Percentiles rank a stretch among this genome's conserved stretches.
Conservation (phyloP, 176 grass and related monocot species). For the Aegilops sharonensis region DNA sequence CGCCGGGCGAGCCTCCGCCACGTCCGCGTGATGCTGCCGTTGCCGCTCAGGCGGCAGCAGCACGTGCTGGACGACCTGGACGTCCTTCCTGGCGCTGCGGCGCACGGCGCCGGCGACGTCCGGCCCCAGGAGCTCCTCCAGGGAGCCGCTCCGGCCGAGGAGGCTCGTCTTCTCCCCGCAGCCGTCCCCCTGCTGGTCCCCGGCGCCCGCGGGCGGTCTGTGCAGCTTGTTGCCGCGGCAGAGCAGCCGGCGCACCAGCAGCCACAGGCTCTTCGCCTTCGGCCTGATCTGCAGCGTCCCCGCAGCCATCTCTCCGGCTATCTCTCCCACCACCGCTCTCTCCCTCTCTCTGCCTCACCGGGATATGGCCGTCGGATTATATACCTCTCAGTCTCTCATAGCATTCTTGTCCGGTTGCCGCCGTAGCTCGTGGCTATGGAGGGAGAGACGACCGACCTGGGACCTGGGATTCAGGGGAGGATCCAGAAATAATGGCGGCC, state of each 20-base stretch:
- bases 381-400: neutral
- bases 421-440: neutral
- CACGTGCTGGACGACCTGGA: neutral
- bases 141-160: conserved; percentile 28
- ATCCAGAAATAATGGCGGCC: conserved; percentile 17
- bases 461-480: conserved; percentile 21
- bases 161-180: conserved; percentile 43
- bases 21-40: neutral
- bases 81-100: conserved; percentile 19
- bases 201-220: neutral
- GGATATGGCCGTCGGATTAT: neutral
- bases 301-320: neutral
- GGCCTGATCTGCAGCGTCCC: conserved; percentile 6
- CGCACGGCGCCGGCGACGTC: neutral
- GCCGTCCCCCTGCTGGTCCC: neutral
- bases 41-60: neutral
- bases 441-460: neutral
- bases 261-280: conserved; percentile 31
- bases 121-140: conserved; percentile 48
- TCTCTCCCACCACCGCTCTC: neutral
- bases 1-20: neutral
- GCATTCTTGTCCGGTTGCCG: neutral
- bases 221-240: neutral
- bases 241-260: conserved; percentile 45
- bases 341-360: neutral